Conservation (phyloP, 495 filamentous ascomycete species). For the Polyplosphaeria fusca region DNA sequence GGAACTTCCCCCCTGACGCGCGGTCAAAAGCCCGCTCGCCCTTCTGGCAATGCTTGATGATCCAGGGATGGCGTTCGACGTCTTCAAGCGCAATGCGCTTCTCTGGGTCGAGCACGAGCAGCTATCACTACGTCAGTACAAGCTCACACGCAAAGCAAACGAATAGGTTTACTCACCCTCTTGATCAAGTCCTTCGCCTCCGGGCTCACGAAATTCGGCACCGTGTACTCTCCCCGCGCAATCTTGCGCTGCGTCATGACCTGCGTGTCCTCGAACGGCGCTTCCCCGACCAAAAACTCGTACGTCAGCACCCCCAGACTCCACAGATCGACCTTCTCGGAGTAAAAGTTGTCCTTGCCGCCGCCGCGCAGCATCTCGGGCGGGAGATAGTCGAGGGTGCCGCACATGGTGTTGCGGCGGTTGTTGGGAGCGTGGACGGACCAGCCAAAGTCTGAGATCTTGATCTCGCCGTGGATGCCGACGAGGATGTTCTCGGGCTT, state of each 20-base stretch:
- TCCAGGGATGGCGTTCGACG: conserved; percentile 91
- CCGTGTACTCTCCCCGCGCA: conserved; percentile 82
- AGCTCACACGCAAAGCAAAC: background rate
- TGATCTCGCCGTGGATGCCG: conserved; percentile 96
- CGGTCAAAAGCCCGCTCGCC: conserved; percentile 55
- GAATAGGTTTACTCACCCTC: conserved; percentile 58
- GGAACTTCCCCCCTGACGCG: conserved; percentile 17
- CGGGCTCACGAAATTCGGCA: conserved; percentile 83
- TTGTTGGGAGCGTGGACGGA: conserved; percentile 97
- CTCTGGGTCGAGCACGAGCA: conserved; percentile 90
- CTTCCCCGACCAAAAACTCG: conserved; percentile 93
- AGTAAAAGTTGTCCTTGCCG: conserved; percentile 78
- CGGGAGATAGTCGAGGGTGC: conserved; percentile 93
- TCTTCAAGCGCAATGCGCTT: conserved; percentile 88
- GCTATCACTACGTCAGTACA: conserved; percentile 47
- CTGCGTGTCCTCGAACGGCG: conserved; percentile 93
- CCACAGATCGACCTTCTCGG: conserved; percentile 95
- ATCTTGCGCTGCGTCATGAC: conserved; percentile 94
- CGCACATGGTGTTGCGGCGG: conserved; percentile 90
- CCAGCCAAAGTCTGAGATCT: conserved; percentile 98
- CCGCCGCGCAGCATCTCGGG: conserved; percentile 93
- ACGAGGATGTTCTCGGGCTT: conserved; percentile 99
- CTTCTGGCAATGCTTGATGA: conserved; percentile 86
- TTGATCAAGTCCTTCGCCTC: conserved; percentile 93
- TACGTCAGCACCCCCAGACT: conserved; percentile 92